Base-by-base conservation (phyloP, 345 rosid species). In the Aquilaria sinensis region DNA sequence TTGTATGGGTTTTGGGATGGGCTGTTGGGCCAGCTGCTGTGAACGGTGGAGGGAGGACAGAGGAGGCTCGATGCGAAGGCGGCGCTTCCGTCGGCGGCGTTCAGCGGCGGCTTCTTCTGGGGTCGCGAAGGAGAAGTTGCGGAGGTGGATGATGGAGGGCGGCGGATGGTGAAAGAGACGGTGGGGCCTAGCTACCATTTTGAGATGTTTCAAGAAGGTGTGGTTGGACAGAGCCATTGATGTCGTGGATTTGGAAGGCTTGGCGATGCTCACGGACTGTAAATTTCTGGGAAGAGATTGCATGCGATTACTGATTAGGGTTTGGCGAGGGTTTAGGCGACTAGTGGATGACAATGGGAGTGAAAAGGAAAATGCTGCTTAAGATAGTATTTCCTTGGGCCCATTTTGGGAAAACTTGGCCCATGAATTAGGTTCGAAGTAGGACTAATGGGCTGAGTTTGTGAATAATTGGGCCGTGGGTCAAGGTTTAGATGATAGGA, bases 51-150 rank as follows among this genome's bases (percentile, higher is more conserved):
- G 64, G 65, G 82, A 77, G 12, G 93, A 79, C 30, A 87, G 79
- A 37, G 84, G 78, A 0, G 98, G 96, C 2, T 97, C 97, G 61
- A 89, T 91, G 71, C 90, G 81, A 55, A 93, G 96, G 56, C 79
- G 86, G 41, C 87, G 92, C 61, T 96, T 89, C 74, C 88, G 89
- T 59, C 97, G 85, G 31, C 90, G 96, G 37, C 97, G 96, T 51
- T 96, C 93, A 43, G 87, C 97, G 0, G 97, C 94, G 0, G 91
- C 94, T 57, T 93, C 98, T 72, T 93, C 96, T 0, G 86, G 85
- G 15, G 91, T 74, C 23, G 86, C 70, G 80, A 80, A 92, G 31
- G 98, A 85, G 73, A 87, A 76, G 73, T 47, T 58, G 3, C 95
- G 90, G 56, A 71, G 64, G 49, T 78, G 32, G 60, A 74, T 4